These are phyloP conservation scores for Dorcoceras hygrometricum DNA, from an alignment of 257 asterid genomes.

Conservation along the genomic window DNA sequence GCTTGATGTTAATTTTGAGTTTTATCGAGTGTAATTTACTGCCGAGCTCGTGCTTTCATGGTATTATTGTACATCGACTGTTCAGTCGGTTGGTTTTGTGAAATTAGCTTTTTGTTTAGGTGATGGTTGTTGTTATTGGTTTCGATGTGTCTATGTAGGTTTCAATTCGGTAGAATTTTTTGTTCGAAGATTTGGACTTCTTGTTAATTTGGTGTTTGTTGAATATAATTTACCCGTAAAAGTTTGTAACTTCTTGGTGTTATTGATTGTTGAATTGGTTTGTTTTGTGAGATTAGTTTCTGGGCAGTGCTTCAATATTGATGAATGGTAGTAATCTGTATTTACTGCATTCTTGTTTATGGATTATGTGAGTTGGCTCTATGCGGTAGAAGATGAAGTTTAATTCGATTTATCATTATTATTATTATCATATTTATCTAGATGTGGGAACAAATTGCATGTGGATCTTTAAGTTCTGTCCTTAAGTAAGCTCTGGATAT, in stretches of 20 bases:
- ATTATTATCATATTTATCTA: neutral
- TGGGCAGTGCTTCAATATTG: slow-evolving; percentile 1
- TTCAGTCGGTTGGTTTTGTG: neutral
- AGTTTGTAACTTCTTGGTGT: slow-evolving; percentile 15
- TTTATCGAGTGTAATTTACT: neutral
- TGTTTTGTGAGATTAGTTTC: neutral
- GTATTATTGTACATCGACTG: neutral
- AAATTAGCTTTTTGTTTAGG: neutral
- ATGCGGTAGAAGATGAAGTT: too few relatives aligned
- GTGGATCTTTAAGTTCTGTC: slow-evolving; percentile 9
- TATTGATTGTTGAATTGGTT: slow-evolving; percentile 14
- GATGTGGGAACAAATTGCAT: neutral
- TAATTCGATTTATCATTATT: neutral
- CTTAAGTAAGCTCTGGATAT: slow-evolving; percentile 1
- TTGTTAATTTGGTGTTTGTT: neutral
- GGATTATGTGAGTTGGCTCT: neutral
- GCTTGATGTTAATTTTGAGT: slow-evolving; percentile 17
- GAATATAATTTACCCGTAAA: neutral
- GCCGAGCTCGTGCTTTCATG: neutral
- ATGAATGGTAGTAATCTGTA: neutral
- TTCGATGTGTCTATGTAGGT: neutral
- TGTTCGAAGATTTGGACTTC: slow-evolving; percentile 13
- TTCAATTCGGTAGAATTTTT: neutral
- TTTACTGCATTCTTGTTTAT: neutral
- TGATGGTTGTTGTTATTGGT: neutral